Evolutionary conservation across 2,329 filamentous ascomycete species (phyloP).

Genomic region (Calonectria fujianensis): DNA sequence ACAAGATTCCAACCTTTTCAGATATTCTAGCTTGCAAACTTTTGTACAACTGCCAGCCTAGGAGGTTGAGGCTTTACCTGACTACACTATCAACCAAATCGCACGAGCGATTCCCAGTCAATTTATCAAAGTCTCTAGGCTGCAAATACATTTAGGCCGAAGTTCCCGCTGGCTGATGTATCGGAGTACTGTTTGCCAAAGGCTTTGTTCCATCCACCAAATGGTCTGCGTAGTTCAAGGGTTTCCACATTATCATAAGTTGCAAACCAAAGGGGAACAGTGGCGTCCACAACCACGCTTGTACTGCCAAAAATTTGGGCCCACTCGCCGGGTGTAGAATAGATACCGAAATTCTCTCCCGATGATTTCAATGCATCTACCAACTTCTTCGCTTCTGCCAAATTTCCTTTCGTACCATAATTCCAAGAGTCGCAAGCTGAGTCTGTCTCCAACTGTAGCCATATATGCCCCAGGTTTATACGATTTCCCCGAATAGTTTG

Average conservation of each 20-base stretch:
- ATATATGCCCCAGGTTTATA: not conserved
- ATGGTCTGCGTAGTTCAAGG: not conserved
- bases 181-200: constrained; percentile 1
- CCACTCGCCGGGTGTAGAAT: not conserved
- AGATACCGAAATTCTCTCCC: not conserved
- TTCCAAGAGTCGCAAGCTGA: constrained; percentile 2
- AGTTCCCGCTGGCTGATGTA: too few relatives aligned
- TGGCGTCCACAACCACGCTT: not conserved
- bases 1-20: too few relatives aligned
- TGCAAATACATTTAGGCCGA: not conserved
- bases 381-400: not conserved
- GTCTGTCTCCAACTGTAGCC: not conserved
- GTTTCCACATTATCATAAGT: not conserved
- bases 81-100: not conserved
- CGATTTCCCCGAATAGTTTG: not conserved
- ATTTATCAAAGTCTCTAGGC: not conserved
- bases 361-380: not conserved
- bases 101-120: not conserved
- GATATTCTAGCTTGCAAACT: too few relatives aligned
- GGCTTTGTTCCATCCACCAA: constrained; percentile 4
- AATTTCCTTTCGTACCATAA: not conserved
- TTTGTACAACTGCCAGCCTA: not conserved
- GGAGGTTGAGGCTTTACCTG: not conserved
- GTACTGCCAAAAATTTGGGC: not conserved
- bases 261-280: constrained; percentile 12